A percentile compares a stretch with the other conserved stretches of the same genome.
phyloP scores from a whole-genome alignment of 1,139 yeast species.

The Blastobotrys aristatus region DNA sequence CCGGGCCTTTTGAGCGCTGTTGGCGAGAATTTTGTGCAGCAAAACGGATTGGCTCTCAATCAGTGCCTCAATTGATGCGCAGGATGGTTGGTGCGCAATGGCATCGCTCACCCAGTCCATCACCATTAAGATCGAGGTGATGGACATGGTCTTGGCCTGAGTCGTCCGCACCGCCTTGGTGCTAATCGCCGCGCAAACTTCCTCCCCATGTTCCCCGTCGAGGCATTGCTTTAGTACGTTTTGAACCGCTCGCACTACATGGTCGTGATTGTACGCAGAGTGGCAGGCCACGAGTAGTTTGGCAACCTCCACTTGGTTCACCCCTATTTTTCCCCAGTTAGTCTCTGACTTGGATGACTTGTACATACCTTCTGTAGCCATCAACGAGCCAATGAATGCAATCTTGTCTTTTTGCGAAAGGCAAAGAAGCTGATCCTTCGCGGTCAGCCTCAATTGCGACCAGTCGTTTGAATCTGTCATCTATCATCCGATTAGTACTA shows the following conservation, averaged over 20 bases:
- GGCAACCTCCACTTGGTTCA: constrained; percentile 4
- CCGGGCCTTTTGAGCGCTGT: constrained; percentile 21
- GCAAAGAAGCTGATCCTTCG: constrained; percentile 6
- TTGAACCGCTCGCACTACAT: constrained; percentile 14
- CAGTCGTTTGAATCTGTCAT: constrained; percentile 9
- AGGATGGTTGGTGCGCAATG: constrained; percentile 23
- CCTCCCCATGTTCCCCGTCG: constrained; percentile 15
- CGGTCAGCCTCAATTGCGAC: constrained; percentile 11
- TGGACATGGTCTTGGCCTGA: constrained; percentile 37
- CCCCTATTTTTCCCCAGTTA: background rate
- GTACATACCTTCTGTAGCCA: constrained; percentile 9
- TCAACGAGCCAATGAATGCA: constrained; percentile 12
- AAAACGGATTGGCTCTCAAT: constrained; percentile 27
- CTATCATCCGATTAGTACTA: background rate
- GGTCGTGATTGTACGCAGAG: constrained; percentile 13
- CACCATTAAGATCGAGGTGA: constrained; percentile 51
- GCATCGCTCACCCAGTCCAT: constrained; percentile 51
- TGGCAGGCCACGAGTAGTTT: constrained; percentile 14
- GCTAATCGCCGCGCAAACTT: constrained; percentile 39
- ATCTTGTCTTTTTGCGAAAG: constrained; percentile 6
- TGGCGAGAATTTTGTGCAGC: constrained; percentile 24
- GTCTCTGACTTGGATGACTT: background rate
- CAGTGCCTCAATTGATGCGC: constrained; percentile 17
- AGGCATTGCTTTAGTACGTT: constrained; percentile 9
- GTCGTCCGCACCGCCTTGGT: constrained; percentile 18